These are phyloP conservation scores for Mycena haematopus DNA, from an alignment of 768 basidiomycete species.

Conservation along the genomic window DNA sequence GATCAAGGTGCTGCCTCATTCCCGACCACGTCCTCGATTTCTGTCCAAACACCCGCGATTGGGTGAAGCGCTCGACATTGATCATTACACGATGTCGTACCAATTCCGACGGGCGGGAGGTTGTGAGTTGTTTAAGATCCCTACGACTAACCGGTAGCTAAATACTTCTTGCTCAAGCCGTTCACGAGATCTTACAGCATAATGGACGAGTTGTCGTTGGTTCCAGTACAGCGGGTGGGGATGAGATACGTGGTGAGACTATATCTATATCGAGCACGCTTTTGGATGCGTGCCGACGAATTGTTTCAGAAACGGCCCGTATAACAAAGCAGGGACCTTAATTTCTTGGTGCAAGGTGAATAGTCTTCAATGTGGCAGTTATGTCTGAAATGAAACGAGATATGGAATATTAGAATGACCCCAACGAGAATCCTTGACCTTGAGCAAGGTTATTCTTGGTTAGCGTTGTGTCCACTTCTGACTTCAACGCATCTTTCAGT, in stretches of 20 bases:
- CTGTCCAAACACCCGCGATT: slow-evolving; percentile 16
- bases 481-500: background rate
- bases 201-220: slow-evolving; percentile 49
- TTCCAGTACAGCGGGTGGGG: slow-evolving; percentile 56
- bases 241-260: slow-evolving; percentile 38
- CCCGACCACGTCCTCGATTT: too few species aligned
- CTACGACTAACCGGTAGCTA: background rate
- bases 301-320: slow-evolving; percentile 40
- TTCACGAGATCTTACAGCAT: slow-evolving; percentile 59
- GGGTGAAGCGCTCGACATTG: slow-evolving; percentile 13
- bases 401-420: slow-evolving; percentile 33
- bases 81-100: background rate
- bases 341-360: slow-evolving; percentile 45
- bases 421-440: slow-evolving; percentile 17
- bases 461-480: background rate
- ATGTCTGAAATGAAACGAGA: slow-evolving; percentile 20
- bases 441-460: slow-evolving; percentile 10
- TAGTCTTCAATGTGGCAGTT: slow-evolving; percentile 19
- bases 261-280: too few species aligned
- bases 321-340: slow-evolving; percentile 56
- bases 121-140: slow-evolving; percentile 6
- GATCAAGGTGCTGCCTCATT: background rate
- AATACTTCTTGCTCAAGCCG: slow-evolving; percentile 42
- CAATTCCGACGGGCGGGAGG: slow-evolving; percentile 19
- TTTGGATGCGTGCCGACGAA: slow-evolving; percentile 5